Conservation (phyloP, 1,284 basidiomycete species). For the Boletus mariae region DNA sequence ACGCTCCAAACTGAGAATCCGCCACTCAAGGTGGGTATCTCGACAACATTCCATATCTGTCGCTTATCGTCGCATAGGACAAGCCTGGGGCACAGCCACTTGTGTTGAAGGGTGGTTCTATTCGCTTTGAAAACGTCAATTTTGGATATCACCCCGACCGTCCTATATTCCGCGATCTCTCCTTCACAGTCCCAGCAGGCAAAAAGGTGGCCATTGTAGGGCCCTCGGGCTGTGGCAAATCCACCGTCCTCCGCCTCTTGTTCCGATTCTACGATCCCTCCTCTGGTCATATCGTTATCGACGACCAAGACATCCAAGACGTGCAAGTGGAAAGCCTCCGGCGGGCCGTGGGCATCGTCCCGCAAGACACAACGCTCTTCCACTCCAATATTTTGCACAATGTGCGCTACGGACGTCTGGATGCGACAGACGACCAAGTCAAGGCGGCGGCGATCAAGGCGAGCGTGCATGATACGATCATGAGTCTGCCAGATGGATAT, state of each 20-base stretch:
- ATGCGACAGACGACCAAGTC: conserved; percentile 88
- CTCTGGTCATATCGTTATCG: conserved; percentile 78
- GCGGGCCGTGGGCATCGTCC: conserved; percentile 85
- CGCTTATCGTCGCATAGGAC: conserved; percentile 50
- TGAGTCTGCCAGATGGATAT: conserved; percentile 83
- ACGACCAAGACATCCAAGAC: conserved; percentile 81
- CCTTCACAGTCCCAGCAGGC: conserved; percentile 93
- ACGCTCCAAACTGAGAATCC: conserved; percentile 85
- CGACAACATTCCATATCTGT: background rate
- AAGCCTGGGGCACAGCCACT: conserved; percentile 67
- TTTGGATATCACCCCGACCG: conserved; percentile 91
- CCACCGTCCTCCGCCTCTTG: conserved; percentile 90
- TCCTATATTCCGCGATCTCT: conserved; percentile 85
- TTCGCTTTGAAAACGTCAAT: conserved; percentile 88
- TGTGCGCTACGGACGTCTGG: conserved; percentile 87
- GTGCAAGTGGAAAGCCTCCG: conserved; percentile 76
- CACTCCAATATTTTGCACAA: conserved; percentile 95
- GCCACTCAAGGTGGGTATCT: conserved; percentile 54
- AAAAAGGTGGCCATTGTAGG: conserved; percentile 96
- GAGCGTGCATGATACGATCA: conserved; percentile 82
- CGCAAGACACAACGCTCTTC: conserved; percentile 97
- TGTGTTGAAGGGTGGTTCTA: conserved; percentile 75
- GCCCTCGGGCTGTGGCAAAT: conserved; percentile 97
- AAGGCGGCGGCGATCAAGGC: conserved; percentile 80
- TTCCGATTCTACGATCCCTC: conserved; percentile 93